Evolutionary conservation across 2,329 filamentous ascomycete species (phyloP).

Genomic region (Diaporthe batatas): DNA sequence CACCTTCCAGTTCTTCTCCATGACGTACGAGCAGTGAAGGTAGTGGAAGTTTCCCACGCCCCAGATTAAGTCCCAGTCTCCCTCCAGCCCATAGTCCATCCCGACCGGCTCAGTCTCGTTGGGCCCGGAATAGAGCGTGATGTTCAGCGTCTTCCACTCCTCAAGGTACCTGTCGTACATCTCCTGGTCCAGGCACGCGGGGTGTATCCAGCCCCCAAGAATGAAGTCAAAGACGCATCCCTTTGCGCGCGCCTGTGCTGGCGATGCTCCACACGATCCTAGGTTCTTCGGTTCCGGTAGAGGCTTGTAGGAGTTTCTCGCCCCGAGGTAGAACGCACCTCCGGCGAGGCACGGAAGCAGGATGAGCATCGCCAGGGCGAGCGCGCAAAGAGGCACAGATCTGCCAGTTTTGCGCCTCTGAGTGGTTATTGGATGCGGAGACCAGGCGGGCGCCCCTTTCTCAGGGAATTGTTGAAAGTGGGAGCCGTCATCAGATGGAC

Average conservation of each 20-base stretch:
- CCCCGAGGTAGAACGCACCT: slow-evolving; percentile 1
- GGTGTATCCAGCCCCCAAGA: neutral
- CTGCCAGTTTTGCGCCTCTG: neutral
- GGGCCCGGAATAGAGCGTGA: neutral
- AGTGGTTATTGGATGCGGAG: neutral
- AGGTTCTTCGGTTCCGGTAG: neutral
- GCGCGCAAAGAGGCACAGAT: neutral
- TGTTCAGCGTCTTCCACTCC: neutral
- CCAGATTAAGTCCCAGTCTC: neutral
- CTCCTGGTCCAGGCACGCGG: neutral
- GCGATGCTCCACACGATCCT: neutral
- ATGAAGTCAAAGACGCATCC: neutral
- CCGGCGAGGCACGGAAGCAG: neutral
- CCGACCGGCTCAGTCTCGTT: neutral
- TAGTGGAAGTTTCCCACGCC: neutral
- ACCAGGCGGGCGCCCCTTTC: neutral
- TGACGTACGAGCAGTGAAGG: neutral
- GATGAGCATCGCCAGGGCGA: neutral
- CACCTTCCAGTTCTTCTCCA: neutral
- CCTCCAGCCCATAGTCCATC: neutral
- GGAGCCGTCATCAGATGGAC: neutral
- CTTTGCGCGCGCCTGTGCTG: neutral
- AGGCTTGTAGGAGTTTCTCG: neutral
- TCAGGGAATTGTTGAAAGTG: neutral
- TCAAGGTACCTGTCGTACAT: neutral